A percentile compares a stretch with the other conserved stretches of the same genome.
Conservation (phyloP, 2,329 filamentous ascomycete species). For the Fusarium scirpi region DNA sequence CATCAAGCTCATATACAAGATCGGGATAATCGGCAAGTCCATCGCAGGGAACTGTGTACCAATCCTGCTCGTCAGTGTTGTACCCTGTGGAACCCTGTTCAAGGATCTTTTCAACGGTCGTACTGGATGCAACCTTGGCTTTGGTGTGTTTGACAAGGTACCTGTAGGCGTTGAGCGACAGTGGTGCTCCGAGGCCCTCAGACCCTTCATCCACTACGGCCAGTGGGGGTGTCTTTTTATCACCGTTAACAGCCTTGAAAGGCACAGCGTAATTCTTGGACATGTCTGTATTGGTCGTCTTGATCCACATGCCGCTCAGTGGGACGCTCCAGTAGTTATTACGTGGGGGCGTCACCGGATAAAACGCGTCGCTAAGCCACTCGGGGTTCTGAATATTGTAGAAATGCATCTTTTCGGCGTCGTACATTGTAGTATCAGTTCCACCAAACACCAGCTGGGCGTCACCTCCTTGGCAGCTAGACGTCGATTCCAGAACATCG, state of each 20-base stretch:
- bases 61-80: constrained; percentile 1
- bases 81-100: neutral
- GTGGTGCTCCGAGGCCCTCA: constrained; percentile 19
- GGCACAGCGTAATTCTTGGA: constrained; percentile 16
- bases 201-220: constrained; percentile 24
- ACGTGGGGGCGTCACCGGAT: constrained; percentile 10
- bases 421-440: constrained; percentile 6
- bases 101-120: neutral
- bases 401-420: neutral
- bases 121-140: too few species aligned
- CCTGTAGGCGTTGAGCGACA: constrained; percentile 16
- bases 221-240: constrained; percentile 7
- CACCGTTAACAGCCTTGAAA: constrained; percentile 7
- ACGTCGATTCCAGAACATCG: neutral
- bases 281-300: too few species aligned
- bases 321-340: constrained; percentile 18
- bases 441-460: constrained; percentile 5
- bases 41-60: constrained; percentile 4
- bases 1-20: constrained; percentile 5
- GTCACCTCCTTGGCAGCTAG: constrained; percentile 1
- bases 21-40: neutral
- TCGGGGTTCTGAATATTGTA: constrained; percentile 17
- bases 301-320: constrained; percentile 17
- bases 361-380: constrained; percentile 23
- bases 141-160: constrained; percentile 1